These are phyloP conservation scores for Mortierella sp. DNA, from an alignment of 371 early-diverging fungal genomes.

Conservation along the genomic window DNA sequence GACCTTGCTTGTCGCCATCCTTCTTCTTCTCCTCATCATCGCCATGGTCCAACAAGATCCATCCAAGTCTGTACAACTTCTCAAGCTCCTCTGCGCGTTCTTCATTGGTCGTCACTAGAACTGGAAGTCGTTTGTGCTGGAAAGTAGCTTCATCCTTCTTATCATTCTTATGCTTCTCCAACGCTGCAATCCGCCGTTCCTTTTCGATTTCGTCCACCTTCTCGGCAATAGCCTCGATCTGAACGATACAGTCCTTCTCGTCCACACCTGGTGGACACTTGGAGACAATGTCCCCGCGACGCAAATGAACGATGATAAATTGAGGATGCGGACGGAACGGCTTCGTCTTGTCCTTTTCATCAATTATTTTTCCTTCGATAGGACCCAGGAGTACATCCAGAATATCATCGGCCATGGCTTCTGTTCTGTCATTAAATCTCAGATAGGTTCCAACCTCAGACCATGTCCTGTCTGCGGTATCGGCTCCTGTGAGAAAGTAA, in stretches of 20 bases:
- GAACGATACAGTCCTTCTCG: slow-evolving; percentile 41
- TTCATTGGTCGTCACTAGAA: slow-evolving; percentile 47
- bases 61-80: slow-evolving; percentile 38
- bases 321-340: slow-evolving; percentile 34
- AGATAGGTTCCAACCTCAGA: slow-evolving; percentile 32
- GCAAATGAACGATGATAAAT: slow-evolving; percentile 44
- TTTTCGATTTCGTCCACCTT: slow-evolving; percentile 42
- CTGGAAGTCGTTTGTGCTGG: slow-evolving; percentile 30
- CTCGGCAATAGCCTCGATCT: slow-evolving; percentile 46
- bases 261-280: slow-evolving; percentile 35
- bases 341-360: background rate
- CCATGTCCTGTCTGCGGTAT: slow-evolving; percentile 22
- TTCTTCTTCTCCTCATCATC: slow-evolving; percentile 15
- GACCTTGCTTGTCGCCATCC: slow-evolving; percentile 3
- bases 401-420: slow-evolving; percentile 37
- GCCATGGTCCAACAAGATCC: slow-evolving; percentile 47
- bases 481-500: slow-evolving; percentile 22
- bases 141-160: background rate
- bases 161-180: background rate
- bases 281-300: slow-evolving; percentile 43
- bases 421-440: slow-evolving; percentile 23
- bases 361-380: background rate
- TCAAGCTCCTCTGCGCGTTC: slow-evolving; percentile 28
- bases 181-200: slow-evolving; percentile 18
- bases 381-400: slow-evolving; percentile 20